Percentiles rank a stretch among this genome's conserved stretches.
phyloP scores from a whole-genome alignment of 2,329 filamentous ascomycete species.

The Trichoderma endophyticum region DNA sequence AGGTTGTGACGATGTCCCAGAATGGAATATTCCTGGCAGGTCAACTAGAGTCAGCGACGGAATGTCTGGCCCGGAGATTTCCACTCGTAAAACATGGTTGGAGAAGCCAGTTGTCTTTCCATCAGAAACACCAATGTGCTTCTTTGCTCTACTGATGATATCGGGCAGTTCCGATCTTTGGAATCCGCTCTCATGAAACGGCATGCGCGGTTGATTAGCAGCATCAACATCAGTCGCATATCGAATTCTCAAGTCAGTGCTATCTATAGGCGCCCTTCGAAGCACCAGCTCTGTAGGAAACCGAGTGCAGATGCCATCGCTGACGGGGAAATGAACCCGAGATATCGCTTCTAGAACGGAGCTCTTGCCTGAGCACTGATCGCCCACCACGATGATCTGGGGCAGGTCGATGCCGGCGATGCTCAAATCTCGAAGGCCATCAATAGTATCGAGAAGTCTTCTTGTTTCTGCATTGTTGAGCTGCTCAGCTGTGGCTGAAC shows the following conservation, averaged over 20 bases:
- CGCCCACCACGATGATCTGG: conserved; percentile 56
- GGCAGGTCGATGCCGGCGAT: conserved; percentile 37
- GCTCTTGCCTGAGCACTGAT: conserved; percentile 62
- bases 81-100: conserved; percentile 46
- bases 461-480: neutral
- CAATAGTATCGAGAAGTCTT: conserved; percentile 22
- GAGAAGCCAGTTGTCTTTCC: conserved; percentile 39
- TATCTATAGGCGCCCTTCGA: conserved; percentile 37
- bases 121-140: conserved; percentile 47
- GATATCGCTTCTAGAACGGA: conserved; percentile 64
- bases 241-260: conserved; percentile 33
- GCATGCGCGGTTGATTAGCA: conserved; percentile 20
- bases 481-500: neutral
- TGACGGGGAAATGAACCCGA: conserved; percentile 56
- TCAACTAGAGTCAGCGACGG: conserved; percentile 58
- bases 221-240: conserved; percentile 28
- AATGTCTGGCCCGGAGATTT: conserved; percentile 45
- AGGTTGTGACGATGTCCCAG: conserved; percentile 45
- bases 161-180: conserved; percentile 29
- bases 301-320: conserved; percentile 57
- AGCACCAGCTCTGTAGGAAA: conserved; percentile 63
- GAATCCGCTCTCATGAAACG: conserved; percentile 27
- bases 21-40: conserved; percentile 54
- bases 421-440: conserved; percentile 20
- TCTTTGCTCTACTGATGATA: conserved; percentile 40